Percentiles rank a stretch among this genome's conserved stretches.
phyloP scores from a whole-genome alignment of 1,139 yeast genomes.

The Magnusiomyces tetraspermus region DNA sequence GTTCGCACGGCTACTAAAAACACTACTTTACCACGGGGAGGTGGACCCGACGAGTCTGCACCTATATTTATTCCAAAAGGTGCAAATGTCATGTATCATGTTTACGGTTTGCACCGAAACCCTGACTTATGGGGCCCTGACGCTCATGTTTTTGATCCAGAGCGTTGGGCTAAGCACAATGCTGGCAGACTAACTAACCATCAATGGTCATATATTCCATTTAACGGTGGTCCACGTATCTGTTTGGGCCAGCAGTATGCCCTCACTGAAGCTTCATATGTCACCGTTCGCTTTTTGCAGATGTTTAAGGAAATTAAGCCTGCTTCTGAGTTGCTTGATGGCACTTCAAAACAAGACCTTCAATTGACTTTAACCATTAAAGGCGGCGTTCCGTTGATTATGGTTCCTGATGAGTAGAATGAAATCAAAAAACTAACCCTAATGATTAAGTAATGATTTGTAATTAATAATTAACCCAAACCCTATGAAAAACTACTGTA shows the following conservation, averaged over 20 bases:
- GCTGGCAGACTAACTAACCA: conserved; percentile 15
- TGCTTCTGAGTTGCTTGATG: not conserved
- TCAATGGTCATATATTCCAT: conserved; percentile 31
- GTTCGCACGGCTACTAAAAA: conserved; percentile 38
- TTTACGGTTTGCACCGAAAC: conserved; percentile 38
- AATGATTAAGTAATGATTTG: too few relatives aligned
- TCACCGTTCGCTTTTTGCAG: conserved; percentile 39
- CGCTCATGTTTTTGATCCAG: conserved; percentile 40
- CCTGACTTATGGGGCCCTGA: conserved; percentile 42
- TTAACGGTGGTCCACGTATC: conserved; percentile 52
- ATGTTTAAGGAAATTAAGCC: conserved; percentile 23
- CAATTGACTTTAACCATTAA: conserved; percentile 1
- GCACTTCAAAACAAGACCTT: not conserved
- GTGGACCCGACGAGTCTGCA: conserved; percentile 29
- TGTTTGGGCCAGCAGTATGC: conserved; percentile 54
- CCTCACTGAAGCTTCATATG: conserved; percentile 45
- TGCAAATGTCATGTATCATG: conserved; percentile 17
- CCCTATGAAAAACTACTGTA: too few relatives aligned
- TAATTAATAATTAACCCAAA: too few relatives aligned
- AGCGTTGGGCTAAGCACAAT: conserved; percentile 35
- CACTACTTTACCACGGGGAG: conserved; percentile 42
- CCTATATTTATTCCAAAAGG: conserved; percentile 22
- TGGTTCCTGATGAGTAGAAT: not conserved
- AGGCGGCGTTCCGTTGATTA: not conserved
- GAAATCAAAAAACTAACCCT: too few relatives aligned